Evolutionary conservation across 2,329 filamentous ascomycete species (phyloP).

Genomic region (Blastomyces parvus): DNA sequence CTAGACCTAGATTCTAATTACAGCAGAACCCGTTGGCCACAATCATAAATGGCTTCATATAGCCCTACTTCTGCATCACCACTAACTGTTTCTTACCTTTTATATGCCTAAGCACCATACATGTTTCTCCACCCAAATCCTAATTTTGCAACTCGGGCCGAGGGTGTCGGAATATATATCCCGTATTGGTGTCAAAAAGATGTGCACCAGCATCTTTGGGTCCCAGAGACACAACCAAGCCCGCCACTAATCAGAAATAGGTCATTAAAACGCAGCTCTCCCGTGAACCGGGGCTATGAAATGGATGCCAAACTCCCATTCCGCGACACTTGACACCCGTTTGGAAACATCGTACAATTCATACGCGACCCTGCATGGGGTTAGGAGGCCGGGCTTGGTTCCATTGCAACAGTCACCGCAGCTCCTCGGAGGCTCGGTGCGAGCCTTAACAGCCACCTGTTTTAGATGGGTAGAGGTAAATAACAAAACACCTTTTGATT

Average conservation of each 20-base stretch:
- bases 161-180: neutral
- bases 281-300: neutral
- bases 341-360: neutral
- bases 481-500: neutral
- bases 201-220: neutral
- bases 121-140: neutral
- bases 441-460: too few species aligned
- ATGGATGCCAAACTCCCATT: neutral
- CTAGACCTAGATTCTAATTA: neutral
- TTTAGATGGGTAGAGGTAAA: neutral
- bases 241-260: neutral
- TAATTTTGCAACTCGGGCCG: neutral
- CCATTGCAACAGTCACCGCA: neutral
- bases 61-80: neutral
- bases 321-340: neutral
- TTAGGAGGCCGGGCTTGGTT: neutral
- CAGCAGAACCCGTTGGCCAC: too few species aligned
- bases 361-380: neutral
- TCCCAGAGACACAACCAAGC: neutral
- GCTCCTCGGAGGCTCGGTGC: neutral
- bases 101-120: neutral
- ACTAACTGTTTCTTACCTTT: neutral
- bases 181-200: neutral
- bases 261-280: neutral
- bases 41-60: neutral